Base-by-base conservation (phyloP, 306 rosid genomes). In the Arachis stenosperma region DNA sequence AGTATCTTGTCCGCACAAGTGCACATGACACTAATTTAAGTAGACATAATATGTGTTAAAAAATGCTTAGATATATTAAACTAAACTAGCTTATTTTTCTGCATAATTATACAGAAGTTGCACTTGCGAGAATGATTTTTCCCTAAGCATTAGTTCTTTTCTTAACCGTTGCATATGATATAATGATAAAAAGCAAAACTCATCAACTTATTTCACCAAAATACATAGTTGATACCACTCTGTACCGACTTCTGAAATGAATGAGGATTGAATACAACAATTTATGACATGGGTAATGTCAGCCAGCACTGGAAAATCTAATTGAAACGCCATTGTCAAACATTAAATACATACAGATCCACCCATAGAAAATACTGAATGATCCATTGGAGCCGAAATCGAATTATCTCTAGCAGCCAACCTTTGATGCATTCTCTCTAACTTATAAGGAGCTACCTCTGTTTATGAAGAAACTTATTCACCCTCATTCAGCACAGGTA, bases 401-500 rank as follows among this genome's bases (percentile, higher is more conserved):
- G 62, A 65, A 74, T 60, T 71, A 78, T 77, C 78, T 75, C 72
- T 13, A 68, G 63, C 69, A 47, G 67, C 56, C 64, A 77, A 58
- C 44, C 42, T 64, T 51, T 48, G 52, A 75, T 58, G 61, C 77
- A 71, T 64, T 47, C 61, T 57, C 71, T 55, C 59, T 65, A 64
- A 61, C 71, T 56, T 76, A 56, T 6, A 47, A 67, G 39, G 81
- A 53, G 11, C 77, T 81, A 22, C 29, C 72, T 60, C 65, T 79
- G 61, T 55, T 50, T 64, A 43, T 36, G 59, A 36, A 56, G 6
- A 81, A 58, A 54, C 9, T 76, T 76, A 92, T 81, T 86, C 93
- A 11, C 82, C 87, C 44, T 91, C 96, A 52, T 75, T 92, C 75
- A 89, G 84, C 65, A 92, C 83, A n/a, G 98, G 98, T 58, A 92